Conservation (phyloP, 148 eudicot genomes). For the Vaccinium vitisidaea region DNA sequence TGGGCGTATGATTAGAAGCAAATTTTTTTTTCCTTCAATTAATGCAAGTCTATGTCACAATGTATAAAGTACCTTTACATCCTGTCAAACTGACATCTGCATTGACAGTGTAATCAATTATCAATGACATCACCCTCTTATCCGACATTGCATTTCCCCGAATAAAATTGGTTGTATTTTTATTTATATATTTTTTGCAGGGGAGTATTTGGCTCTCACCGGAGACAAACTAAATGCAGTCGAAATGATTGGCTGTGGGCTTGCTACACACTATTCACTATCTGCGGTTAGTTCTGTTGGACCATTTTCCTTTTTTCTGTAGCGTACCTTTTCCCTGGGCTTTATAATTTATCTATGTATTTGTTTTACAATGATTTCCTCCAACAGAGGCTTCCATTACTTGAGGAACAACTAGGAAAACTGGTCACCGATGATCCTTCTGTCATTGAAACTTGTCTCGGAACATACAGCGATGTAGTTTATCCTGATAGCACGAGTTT, state of each 20-base stretch:
- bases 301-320: conserved; percentile 11
- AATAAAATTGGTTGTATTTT: neutral
- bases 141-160: neutral
- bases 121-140: neutral
- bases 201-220: conserved; percentile 88
- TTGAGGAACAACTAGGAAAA: conserved; percentile 69
- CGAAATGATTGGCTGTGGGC: conserved; percentile 88
- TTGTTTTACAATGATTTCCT: neutral
- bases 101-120: neutral
- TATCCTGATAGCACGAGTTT: conserved; percentile 67
- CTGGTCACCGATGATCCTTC: conserved; percentile 83
- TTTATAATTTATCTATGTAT: neutral
- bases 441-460: conserved; percentile 63
- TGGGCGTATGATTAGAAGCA: neutral
- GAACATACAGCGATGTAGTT: conserved; percentile 52
- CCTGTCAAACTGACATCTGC: neutral
- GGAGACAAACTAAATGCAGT: conserved; percentile 75
- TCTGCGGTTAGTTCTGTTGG: conserved; percentile 44
- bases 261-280: conserved; percentile 82
- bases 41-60: neutral
- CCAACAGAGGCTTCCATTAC: conserved; percentile 69
- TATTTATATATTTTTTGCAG: conserved; percentile 27
- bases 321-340: neutral
- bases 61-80: neutral
- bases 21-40: neutral